Evolutionary conservation across 2,329 filamentous ascomycete genomes (phyloP).

Genomic region (Neophaeococcomyces mojaviensis): DNA sequence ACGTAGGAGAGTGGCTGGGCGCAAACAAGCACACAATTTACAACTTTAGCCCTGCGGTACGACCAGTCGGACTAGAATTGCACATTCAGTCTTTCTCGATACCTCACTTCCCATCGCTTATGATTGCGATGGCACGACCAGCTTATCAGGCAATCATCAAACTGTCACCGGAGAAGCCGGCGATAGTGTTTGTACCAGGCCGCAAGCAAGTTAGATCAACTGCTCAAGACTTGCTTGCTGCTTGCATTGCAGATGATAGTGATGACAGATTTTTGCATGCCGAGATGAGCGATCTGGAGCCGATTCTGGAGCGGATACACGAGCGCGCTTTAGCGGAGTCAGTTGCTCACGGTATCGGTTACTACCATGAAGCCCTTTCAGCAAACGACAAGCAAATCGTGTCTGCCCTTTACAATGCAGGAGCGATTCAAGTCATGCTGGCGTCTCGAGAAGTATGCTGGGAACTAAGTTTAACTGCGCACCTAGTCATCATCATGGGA

Average conservation of each 20-base stretch:
- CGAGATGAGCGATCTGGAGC: conserved; percentile 70
- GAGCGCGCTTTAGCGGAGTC: conserved; percentile 84
- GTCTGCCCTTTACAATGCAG: conserved; percentile 80
- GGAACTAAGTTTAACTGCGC: conserved; percentile 82
- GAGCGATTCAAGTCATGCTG: conserved; percentile 78
- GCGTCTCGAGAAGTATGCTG: conserved; percentile 87
- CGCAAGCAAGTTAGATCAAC: conserved; percentile 88
- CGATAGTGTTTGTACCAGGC: conserved; percentile 84
- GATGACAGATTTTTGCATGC: conserved; percentile 91
- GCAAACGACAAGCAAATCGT: conserved; percentile 88
- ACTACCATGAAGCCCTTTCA: conserved; percentile 91
- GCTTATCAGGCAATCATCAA: conserved; percentile 83
- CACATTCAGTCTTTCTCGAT: conserved; percentile 94
- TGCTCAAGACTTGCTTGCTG: conserved; percentile 77
- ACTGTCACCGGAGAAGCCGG: conserved; percentile 79
- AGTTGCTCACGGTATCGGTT: conserved; percentile 86
- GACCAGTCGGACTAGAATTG: conserved; percentile 81
- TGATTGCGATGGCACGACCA: conserved; percentile 97
- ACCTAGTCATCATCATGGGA: conserved; percentile 92
- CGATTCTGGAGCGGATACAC: conserved; percentile 73
- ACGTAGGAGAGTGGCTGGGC: conserved; percentile 96
- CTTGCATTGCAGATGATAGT: conserved; percentile 78
- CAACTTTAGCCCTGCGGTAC: conserved; percentile 91
- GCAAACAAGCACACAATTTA: conserved; percentile 97
- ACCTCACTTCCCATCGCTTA: conserved; percentile 93